These are phyloP conservation scores for Metarhizium humberi DNA, from an alignment of 2,329 filamentous ascomycete genomes.

Conservation along the genomic window DNA sequence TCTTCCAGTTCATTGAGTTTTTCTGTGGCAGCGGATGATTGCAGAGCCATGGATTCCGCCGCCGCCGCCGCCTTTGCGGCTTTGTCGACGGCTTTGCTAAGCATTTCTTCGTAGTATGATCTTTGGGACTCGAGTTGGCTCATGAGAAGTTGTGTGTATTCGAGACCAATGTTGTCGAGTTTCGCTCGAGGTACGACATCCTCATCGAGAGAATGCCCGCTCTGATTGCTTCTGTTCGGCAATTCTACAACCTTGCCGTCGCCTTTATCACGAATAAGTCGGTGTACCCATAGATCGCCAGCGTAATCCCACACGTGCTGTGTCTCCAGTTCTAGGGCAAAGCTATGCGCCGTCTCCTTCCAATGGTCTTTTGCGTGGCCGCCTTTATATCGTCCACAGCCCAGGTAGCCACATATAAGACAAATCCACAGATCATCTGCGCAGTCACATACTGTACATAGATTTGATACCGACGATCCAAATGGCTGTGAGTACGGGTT, in stretches of 20 bases:
- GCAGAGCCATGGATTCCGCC: conserved; percentile 51
- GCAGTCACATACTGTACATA: conserved; percentile 75
- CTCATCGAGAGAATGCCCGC: conserved; percentile 33
- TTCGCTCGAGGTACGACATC: conserved; percentile 65
- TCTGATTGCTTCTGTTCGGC: conserved; percentile 42
- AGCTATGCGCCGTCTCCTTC: conserved; percentile 81
- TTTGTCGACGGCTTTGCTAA: conserved; percentile 84
- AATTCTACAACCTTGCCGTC: conserved; percentile 89
- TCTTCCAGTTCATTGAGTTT: conserved; percentile 43
- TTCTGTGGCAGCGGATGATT: conserved; percentile 38
- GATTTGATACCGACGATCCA: conserved; percentile 50
- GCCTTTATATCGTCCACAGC: conserved; percentile 88
- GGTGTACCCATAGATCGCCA: conserved; percentile 90
- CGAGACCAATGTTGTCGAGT: conserved; percentile 70
- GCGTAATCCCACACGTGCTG: conserved; percentile 98
- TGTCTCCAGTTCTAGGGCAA: conserved; percentile 84
- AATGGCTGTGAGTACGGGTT: conserved; percentile 47
- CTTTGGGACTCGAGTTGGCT: conserved; percentile 90
- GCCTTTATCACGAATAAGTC: conserved; percentile 86
- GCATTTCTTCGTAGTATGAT: conserved; percentile 86
- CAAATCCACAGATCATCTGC: conserved; percentile 88
- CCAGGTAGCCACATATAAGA: conserved; percentile 83
- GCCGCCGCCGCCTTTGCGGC: conserved; percentile 62
- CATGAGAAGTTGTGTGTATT: conserved; percentile 90
- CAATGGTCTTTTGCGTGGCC: conserved; percentile 92